A percentile compares a stretch with the other conserved stretches of the same genome.
These are phyloP conservation scores for Chlorencoelia australis DNA, from an alignment of 2,329 filamentous ascomycete species.

Conservation along the genomic window DNA sequence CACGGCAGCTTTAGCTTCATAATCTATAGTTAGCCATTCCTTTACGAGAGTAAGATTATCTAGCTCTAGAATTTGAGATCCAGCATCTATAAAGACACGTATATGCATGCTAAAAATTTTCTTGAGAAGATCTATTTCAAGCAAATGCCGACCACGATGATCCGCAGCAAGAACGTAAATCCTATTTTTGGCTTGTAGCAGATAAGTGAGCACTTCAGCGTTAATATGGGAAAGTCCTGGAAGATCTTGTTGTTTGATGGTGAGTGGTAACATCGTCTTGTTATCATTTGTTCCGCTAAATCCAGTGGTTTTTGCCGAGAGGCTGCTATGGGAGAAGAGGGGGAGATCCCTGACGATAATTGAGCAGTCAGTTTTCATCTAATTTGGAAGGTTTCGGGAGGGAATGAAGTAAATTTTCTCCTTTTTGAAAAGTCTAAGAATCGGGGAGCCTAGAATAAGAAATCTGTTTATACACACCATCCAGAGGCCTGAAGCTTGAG, in stretches of 20 bases:
- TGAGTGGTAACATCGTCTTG: slow-evolving; percentile 47
- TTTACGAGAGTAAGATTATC: slow-evolving; percentile 29
- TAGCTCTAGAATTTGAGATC: slow-evolving; percentile 54
- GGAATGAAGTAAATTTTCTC: no score
- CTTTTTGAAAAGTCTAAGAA: no score
- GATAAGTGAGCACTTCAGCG: slow-evolving; percentile 49
- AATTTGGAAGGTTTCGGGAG: no score
- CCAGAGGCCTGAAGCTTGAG: slow-evolving; percentile 54
- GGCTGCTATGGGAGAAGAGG: slow-evolving; percentile 33
- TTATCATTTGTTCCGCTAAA: slow-evolving; percentile 68
- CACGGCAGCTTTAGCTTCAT: slow-evolving; percentile 9
- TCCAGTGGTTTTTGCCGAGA: slow-evolving; percentile 46
- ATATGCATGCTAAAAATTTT: slow-evolving; percentile 32
- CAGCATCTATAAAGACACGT: slow-evolving; percentile 51
- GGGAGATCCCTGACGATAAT: slow-evolving; percentile 65
- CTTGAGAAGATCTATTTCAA: slow-evolving; percentile 36
- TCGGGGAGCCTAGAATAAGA: no score
- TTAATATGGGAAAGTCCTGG: slow-evolving; percentile 47
- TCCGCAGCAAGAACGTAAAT: slow-evolving; percentile 38
- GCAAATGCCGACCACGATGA: slow-evolving; percentile 28
- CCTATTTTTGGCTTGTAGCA: slow-evolving; percentile 43
- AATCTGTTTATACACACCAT: no score
- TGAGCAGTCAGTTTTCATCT: no score
- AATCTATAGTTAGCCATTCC: slow-evolving; percentile 15
- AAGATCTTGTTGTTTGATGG: slow-evolving; percentile 51